Evolutionary conservation across 2,329 filamentous ascomycete species (phyloP).

Genomic region (Penicillium fuscoglaucum): DNA sequence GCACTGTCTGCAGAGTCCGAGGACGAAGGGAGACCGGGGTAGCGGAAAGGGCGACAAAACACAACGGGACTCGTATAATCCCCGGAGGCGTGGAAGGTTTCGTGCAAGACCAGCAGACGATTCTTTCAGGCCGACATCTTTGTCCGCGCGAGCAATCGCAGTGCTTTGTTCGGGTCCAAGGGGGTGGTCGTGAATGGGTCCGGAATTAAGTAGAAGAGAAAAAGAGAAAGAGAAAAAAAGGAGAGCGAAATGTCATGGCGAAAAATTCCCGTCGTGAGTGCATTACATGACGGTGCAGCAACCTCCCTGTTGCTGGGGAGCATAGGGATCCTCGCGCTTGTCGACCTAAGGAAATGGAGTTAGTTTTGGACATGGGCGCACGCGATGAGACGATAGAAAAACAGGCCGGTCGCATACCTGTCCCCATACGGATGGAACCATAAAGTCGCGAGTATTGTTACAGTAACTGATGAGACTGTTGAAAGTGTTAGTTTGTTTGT

Average conservation of each 20-base stretch:
- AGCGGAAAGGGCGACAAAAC: constrained; percentile 7
- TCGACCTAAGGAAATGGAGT: constrained; percentile 61
- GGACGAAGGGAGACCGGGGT: not conserved
- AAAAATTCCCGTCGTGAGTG: constrained; percentile 30
- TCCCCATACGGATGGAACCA: constrained; percentile 97
- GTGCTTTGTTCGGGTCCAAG: constrained; percentile 13
- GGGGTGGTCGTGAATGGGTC: constrained; percentile 19
- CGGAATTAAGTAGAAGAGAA: constrained; percentile 25
- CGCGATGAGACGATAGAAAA: constrained; percentile 4
- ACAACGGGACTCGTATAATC: constrained; percentile 7
- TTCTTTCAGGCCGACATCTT: constrained; percentile 19
- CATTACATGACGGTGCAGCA: constrained; percentile 94
- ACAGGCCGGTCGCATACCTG: constrained; percentile 51
- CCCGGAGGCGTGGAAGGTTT: constrained; percentile 16
- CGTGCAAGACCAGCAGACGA: constrained; percentile 28
- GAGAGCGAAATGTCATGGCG: constrained; percentile 27
- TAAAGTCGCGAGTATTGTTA: constrained; percentile 96
- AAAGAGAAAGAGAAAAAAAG: constrained; percentile 3
- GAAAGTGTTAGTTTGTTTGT: constrained; percentile 13
- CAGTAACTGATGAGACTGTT: constrained; percentile 94
- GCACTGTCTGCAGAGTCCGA: constrained; percentile 9
- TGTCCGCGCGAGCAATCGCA: constrained; percentile 22
- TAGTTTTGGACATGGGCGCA: constrained; percentile 14
- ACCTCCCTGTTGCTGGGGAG: constrained; percentile 85
- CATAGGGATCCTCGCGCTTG: constrained; percentile 96